A percentile compares a stretch with the other conserved stretches of the same genome.
Evolutionary conservation across 1,284 basidiomycete species (phyloP).

Genomic region (Ganoderma multipileum): DNA sequence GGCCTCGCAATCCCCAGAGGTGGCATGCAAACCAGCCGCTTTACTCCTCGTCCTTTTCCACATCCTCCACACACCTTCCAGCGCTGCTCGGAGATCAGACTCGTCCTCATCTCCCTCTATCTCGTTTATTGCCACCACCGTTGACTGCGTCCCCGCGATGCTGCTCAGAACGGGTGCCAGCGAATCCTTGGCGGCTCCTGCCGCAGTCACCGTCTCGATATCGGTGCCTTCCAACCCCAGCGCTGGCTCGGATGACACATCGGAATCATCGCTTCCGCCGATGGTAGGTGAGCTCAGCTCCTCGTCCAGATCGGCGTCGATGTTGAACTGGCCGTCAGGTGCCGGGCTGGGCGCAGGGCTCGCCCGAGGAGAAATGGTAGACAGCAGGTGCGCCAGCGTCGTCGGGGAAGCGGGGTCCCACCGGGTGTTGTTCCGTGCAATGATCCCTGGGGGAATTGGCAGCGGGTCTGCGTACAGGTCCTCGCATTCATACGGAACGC

Average conservation of each 20-base stretch:
- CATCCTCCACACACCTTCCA: constrained; percentile 57
- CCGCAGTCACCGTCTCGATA: constrained; percentile 10
- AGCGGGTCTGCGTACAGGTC: constrained; percentile 35
- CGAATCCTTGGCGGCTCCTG: constrained; percentile 2
- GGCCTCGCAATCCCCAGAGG: constrained; percentile 21
- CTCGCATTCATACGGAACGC: constrained; percentile 28
- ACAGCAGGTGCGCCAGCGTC: constrained; percentile 38
- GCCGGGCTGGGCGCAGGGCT: constrained; percentile 33
- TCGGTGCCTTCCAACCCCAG: constrained; percentile 20
- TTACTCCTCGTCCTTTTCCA: constrained; percentile 49
- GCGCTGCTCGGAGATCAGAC: constrained; percentile 45
- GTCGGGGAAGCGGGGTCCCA: constrained; percentile 44
- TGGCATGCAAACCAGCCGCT: background rate
- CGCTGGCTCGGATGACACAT: constrained; percentile 28
- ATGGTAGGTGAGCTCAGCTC: constrained; percentile 33
- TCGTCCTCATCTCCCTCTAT: constrained; percentile 26
- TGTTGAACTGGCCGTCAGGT: constrained; percentile 21
- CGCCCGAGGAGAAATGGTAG: constrained; percentile 38
- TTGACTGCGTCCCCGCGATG: background rate
- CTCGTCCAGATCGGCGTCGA: constrained; percentile 23
- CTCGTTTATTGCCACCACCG: background rate
- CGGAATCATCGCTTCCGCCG: constrained; percentile 36
- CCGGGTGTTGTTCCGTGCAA: constrained; percentile 31
- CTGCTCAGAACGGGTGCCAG: background rate
- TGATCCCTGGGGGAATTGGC: constrained; percentile 32